Evolutionary conservation across 441 rosid genomes (phyloP).

Genomic region (Biscutella laevigata): DNA sequence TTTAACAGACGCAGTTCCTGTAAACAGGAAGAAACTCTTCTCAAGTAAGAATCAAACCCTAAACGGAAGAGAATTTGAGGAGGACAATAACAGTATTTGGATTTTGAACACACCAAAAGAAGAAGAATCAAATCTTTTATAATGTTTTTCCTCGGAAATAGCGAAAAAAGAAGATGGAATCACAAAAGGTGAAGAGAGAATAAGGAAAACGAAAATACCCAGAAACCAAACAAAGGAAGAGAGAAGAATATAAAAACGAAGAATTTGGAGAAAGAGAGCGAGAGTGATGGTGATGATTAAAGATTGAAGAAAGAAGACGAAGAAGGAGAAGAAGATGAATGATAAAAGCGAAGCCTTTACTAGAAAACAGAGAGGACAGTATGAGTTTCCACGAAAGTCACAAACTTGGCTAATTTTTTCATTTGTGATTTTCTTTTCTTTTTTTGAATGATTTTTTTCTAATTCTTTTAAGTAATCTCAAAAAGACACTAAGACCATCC

Average conservation of each 20-base stretch:
- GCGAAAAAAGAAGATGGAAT: slow-evolving; percentile 1
- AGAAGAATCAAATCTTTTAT: slow-evolving; percentile 10
- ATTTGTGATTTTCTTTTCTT: background rate
- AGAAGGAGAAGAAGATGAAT: slow-evolving; percentile 11
- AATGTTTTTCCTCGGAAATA: slow-evolving; percentile 16
- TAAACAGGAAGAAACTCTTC: background rate
- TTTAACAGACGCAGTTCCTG: background rate
- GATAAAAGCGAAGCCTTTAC: slow-evolving; percentile 19
- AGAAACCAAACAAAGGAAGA: background rate
- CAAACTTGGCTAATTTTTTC: background rate
- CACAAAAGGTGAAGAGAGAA: background rate
- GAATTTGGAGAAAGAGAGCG: background rate
- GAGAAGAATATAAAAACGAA: background rate
- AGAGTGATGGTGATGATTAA: background rate
- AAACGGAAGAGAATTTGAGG: background rate
- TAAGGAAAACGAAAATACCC: background rate
- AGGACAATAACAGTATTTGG: background rate
- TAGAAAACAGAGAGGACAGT: slow-evolving; percentile 20
- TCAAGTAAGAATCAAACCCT: slow-evolving; percentile 1
- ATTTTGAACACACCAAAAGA: slow-evolving; percentile 4
- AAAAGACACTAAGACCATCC: slow-evolving; percentile 11
- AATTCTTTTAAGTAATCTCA: background rate
- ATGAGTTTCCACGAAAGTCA: slow-evolving; percentile 25
- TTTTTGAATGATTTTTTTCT: background rate
- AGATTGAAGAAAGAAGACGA: slow-evolving; percentile 15